Conservation (phyloP, 352 stramenopile species). For the Pythium pectinolyticum region DNA sequence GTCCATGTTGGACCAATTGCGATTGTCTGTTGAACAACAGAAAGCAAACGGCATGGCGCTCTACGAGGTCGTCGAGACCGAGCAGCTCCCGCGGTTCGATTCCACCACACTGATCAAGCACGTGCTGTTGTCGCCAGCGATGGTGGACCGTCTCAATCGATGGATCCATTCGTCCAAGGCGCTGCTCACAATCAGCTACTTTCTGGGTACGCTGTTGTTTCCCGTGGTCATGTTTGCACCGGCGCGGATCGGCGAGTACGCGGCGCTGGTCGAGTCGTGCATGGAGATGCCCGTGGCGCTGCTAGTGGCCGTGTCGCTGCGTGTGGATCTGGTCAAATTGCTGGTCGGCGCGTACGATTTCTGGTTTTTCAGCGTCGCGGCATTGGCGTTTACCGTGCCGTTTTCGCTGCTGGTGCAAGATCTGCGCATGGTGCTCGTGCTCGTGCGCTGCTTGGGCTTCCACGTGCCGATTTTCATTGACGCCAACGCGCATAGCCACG, state of each 20-base stretch:
- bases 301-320: constrained; percentile 7
- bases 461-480: constrained; percentile 30
- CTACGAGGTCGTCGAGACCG: constrained; percentile 3
- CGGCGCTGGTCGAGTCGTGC: background rate
- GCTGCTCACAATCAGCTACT: constrained; percentile 1
- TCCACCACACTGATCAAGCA: background rate
- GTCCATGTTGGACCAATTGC: no score
- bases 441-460: constrained; percentile 6
- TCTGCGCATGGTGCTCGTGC: background rate
- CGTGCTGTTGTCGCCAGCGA: background rate
- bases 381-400: constrained; percentile 14
- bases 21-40: no score
- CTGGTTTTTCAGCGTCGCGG: constrained; percentile 31
- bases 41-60: background rate
- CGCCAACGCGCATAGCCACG: constrained; percentile 17
- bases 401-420: constrained; percentile 17
- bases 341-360: constrained; percentile 26
- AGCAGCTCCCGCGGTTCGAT: constrained; percentile 1
- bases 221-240: constrained; percentile 3
- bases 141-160: background rate
- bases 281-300: constrained; percentile 1
- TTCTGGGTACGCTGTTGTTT: background rate
- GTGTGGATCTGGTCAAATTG: constrained; percentile 27
- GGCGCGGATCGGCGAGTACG: background rate
- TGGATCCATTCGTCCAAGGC: background rate